Evolutionary conservation across 495 filamentous ascomycete species (phyloP).

Genomic region (Penicillium manginii): DNA sequence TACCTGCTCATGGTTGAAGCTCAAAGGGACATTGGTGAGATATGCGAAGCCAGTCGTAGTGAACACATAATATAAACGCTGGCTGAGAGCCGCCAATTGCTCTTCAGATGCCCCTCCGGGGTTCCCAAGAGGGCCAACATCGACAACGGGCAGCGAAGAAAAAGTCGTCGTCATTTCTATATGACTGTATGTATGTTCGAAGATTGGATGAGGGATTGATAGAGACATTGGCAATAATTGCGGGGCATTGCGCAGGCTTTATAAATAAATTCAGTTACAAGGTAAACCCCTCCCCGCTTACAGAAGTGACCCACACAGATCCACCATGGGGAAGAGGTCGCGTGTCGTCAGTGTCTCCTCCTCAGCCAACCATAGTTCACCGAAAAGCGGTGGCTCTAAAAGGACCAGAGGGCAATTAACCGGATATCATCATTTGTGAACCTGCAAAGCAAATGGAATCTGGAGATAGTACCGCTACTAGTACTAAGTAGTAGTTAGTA

Average conservation of each 20-base stretch:
- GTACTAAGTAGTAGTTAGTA: no score
- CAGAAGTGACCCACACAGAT: conserved; percentile 4
- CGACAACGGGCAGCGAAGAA: conserved; percentile 47
- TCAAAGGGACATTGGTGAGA: conserved; percentile 43
- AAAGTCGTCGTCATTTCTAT: conserved; percentile 35
- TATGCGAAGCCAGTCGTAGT: conserved; percentile 52
- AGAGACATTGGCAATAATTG: background rate
- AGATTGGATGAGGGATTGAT: background rate
- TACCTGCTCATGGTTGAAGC: conserved; percentile 43
- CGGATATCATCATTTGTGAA: no score
- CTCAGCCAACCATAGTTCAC: background rate
- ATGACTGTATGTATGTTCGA: background rate
- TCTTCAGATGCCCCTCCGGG: conserved; percentile 15
- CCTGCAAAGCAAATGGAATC: no score
- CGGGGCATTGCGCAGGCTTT: background rate
- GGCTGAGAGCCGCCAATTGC: conserved; percentile 28
- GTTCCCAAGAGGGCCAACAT: conserved; percentile 35
- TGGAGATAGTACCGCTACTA: no score
- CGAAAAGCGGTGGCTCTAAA: background rate
- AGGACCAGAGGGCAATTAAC: no score
- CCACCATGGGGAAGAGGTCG: conserved; percentile 14
- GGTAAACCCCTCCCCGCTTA: conserved; percentile 3
- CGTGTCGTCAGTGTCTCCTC: conserved; percentile 7
- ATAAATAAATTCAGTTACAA: background rate
- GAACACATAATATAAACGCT: conserved; percentile 43